phyloP scores from a whole-genome alignment of 495 filamentous ascomycete species.

The Penicillium crystallinum region DNA sequence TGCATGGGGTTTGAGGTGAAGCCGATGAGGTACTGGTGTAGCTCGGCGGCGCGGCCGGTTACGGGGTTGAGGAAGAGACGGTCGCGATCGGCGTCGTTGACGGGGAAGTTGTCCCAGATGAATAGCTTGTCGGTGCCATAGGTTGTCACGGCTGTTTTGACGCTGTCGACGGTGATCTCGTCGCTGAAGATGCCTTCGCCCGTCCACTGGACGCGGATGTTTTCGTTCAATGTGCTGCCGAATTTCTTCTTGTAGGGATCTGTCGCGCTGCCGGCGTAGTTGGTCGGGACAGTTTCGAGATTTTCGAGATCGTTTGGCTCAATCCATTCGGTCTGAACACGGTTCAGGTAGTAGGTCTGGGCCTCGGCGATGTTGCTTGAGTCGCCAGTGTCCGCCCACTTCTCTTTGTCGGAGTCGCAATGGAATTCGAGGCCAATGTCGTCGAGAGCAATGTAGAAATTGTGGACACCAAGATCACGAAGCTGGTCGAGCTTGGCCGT shows the following conservation, averaged over 20 bases:
- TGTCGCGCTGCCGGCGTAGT: constrained; percentile 11
- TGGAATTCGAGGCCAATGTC: constrained; percentile 10
- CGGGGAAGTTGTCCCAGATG: constrained; percentile 16
- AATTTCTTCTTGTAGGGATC: constrained; percentile 15
- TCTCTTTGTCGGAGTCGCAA: constrained; percentile 10
- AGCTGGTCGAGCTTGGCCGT: constrained; percentile 10
- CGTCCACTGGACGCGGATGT: constrained; percentile 16
- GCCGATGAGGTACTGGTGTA: constrained; percentile 12
- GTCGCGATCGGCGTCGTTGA: constrained; percentile 13
- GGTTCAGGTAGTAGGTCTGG: constrained; percentile 14
- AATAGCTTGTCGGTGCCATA: constrained; percentile 13
- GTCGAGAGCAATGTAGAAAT: constrained; percentile 14
- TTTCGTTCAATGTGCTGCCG: constrained; percentile 13
- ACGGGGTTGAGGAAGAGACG: constrained; percentile 14
- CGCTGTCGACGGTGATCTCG: constrained; percentile 12
- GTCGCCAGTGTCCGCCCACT: constrained; percentile 1
- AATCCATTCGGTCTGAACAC: constrained; percentile 9
- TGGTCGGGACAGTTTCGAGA: constrained; percentile 13
- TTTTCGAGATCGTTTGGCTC: constrained; percentile 7
- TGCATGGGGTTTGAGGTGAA: constrained; percentile 17
- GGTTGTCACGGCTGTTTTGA: constrained; percentile 4
- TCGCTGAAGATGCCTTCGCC: constrained; percentile 17
- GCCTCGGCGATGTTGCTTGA: constrained; percentile 9
- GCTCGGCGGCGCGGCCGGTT: constrained; percentile 5
- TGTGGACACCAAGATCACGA: constrained; percentile 9